These are phyloP conservation scores for Trichoderma simmonsii DNA, from an alignment of 2,329 filamentous ascomycete genomes.

Conservation along the genomic window DNA sequence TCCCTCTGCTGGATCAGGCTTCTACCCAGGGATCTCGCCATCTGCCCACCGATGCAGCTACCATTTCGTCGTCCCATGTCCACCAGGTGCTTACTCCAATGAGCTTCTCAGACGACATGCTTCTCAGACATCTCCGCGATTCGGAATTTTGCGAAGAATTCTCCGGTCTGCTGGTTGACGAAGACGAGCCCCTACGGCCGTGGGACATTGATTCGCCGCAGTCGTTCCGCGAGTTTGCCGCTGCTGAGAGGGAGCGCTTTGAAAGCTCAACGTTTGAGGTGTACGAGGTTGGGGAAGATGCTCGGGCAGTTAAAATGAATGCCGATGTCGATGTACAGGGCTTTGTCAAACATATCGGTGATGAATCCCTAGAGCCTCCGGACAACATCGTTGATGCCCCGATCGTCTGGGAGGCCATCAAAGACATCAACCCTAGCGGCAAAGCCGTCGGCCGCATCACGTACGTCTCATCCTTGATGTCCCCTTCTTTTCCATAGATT, in stretches of 20 bases:
- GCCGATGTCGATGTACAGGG: conserved; percentile 28
- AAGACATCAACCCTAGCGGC: conserved; percentile 35
- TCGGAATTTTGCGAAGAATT: conserved; percentile 42
- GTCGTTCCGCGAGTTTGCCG: conserved; percentile 35
- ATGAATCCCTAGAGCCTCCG: conserved; percentile 26
- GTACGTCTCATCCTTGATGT: conserved; percentile 36
- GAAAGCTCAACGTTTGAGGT: conserved; percentile 55
- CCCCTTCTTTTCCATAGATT: no score
- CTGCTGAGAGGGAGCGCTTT: conserved; percentile 38
- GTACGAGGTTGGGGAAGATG: conserved; percentile 52
- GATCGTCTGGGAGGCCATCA: conserved; percentile 42
- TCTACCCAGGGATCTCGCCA: background rate
- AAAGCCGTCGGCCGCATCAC: conserved; percentile 54
- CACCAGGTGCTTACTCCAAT: conserved; percentile 23
- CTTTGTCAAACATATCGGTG: conserved; percentile 27
- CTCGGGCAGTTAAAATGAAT: conserved; percentile 35
- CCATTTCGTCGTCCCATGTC: conserved; percentile 10
- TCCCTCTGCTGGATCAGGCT: conserved; percentile 29
- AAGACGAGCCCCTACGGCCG: conserved; percentile 35
- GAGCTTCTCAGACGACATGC: conserved; percentile 39
- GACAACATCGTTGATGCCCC: conserved; percentile 38
- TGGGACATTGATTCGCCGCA: conserved; percentile 32
- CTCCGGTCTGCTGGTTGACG: conserved; percentile 35
- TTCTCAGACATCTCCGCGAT: conserved; percentile 41
- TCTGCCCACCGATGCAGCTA: conserved; percentile 15